Evolutionary conservation across 805 yeast species (phyloP).

Genomic region (Wickerhamiella australiensis): DNA sequence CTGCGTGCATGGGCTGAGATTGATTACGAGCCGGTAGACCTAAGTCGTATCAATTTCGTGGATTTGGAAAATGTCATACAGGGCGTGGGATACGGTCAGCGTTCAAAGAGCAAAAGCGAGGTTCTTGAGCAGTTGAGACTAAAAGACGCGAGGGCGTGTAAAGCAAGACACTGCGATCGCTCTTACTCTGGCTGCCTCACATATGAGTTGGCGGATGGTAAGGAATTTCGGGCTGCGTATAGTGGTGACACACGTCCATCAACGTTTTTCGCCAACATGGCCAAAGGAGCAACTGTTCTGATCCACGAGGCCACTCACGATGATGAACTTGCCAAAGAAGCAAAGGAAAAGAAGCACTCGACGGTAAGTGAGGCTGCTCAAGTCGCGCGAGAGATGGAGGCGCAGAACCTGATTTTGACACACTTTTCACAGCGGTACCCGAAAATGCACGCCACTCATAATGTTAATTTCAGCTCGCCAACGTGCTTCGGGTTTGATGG

Average conservation of each 20-base stretch:
- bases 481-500: conserved; percentile 52
- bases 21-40: conserved; percentile 21
- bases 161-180: conserved; percentile 76
- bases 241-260: conserved; percentile 95
- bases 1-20: conserved; percentile 49
- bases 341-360: conserved; percentile 68
- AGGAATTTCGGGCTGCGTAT: conserved; percentile 58
- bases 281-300: conserved; percentile 53
- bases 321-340: conserved; percentile 64
- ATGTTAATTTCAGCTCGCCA: conserved; percentile 18
- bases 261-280: conserved; percentile 49
- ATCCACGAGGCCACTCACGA: conserved; percentile 93
- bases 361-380: conserved; percentile 78
- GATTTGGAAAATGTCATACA: conserved; percentile 49
- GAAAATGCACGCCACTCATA: conserved; percentile 33
- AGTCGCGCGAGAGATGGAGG: conserved; percentile 59
- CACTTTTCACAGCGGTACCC: conserved; percentile 91
- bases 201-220: conserved; percentile 22
- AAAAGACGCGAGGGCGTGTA: conserved; percentile 36
- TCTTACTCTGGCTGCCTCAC: conserved; percentile 57
- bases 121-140: not conserved
- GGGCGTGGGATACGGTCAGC: conserved; percentile 25
- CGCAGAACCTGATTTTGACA: conserved; percentile 59
- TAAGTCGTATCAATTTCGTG: conserved; percentile 38
- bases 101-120: not conserved